Percentiles rank a stretch among this genome's conserved stretches.
Evolutionary conservation across 306 rosid species (phyloP).

Genomic region (Begonia peltatifolia): DNA sequence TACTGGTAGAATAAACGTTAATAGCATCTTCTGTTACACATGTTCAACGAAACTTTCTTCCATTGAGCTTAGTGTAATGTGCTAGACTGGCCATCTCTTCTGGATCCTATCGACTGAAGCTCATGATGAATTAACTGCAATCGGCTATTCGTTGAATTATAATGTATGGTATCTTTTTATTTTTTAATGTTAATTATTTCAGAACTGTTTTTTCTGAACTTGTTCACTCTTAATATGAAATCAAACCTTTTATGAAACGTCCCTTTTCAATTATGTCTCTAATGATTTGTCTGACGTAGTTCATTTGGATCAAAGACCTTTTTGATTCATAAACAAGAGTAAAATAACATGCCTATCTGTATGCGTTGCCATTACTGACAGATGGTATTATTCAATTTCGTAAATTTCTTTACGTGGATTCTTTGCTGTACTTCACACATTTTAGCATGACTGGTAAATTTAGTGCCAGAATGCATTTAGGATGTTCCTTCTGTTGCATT

Average conservation of each 20-base stretch:
- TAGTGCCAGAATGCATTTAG: constrained; percentile 35
- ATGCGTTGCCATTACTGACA: no score
- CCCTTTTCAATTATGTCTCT: no score
- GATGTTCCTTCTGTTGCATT: constrained; percentile 45
- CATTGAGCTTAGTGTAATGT: constrained; percentile 11
- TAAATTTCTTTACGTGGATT: no score
- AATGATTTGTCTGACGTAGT: no score
- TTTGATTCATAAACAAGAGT: no score
- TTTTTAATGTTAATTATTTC: constrained; percentile 13
- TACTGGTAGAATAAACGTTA: constrained; percentile 46
- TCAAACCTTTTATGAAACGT: neutral
- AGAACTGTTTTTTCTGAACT: neutral
- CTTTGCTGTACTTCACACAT: no score
- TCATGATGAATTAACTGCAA: neutral
- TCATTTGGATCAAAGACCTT: no score
- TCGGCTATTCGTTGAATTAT: constrained; percentile 19
- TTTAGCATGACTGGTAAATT: no score
- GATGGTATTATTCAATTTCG: no score
- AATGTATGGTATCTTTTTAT: constrained; percentile 10
- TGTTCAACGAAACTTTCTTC: constrained; percentile 10
- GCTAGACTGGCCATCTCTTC: constrained; percentile 1
- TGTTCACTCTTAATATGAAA: neutral
- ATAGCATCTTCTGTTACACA: constrained; percentile 2
- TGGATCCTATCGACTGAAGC: no score
- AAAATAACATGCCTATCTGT: no score